These are phyloP conservation scores for Alternaria triticimaculans DNA, from an alignment of 2,329 filamentous ascomycete species.

Conservation along the genomic window DNA sequence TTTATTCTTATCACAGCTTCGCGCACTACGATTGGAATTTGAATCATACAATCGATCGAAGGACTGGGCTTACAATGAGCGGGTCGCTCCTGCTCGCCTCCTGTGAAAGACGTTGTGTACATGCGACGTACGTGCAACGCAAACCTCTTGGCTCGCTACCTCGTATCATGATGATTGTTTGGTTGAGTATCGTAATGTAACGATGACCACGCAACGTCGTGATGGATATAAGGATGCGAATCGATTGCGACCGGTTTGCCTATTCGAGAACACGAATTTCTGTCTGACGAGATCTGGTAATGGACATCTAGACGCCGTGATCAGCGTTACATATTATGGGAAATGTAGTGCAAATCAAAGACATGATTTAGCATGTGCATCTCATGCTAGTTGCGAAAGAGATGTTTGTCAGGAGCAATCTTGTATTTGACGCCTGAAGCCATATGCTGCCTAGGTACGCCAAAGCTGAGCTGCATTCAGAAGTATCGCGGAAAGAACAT, in stretches of 20 bases:
- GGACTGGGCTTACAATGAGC: neutral
- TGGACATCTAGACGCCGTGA: neutral
- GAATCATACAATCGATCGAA: neutral
- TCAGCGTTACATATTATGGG: neutral
- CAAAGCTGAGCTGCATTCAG: neutral
- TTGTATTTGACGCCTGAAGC: neutral
- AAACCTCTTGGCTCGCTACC: neutral
- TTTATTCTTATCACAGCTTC: neutral
- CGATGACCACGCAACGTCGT: neutral
- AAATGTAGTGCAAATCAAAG: neutral
- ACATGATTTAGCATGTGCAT: neutral
- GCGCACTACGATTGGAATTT: neutral
- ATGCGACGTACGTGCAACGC: neutral
- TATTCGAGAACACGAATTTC: neutral
- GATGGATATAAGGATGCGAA: neutral
- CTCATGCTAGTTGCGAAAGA: neutral
- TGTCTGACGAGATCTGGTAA: neutral
- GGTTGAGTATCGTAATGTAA: neutral
- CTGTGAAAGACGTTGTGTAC: neutral
- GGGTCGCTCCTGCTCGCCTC: neutral
- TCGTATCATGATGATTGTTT: neutral
- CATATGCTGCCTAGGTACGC: neutral
- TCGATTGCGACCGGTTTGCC: neutral
- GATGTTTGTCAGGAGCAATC: neutral
- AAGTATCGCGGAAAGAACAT: neutral